phyloP scores from a whole-genome alignment of 164 flowering plant species.

The Chimonanthus praecox region DNA sequence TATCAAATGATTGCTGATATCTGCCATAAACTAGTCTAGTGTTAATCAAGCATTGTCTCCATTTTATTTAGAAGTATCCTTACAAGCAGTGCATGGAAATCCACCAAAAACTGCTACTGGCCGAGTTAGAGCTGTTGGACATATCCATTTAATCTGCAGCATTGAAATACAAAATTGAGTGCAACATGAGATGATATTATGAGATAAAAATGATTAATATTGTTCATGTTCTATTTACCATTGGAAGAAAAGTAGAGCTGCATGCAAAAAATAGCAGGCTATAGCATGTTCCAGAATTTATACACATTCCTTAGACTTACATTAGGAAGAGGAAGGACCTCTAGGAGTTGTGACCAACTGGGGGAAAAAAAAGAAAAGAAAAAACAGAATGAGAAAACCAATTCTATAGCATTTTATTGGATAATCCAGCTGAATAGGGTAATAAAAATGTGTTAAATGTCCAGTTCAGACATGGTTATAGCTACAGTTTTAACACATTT shows the following conservation, averaged over 20 bases:
- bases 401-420: neutral
- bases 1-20: neutral
- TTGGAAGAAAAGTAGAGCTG: neutral
- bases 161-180: neutral
- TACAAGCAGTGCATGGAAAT: conserved; percentile 69
- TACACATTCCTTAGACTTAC: conserved; percentile 34
- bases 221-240: neutral
- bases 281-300: conserved; percentile 1
- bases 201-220: neutral
- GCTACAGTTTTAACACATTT: neutral
- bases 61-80: conserved; percentile 19
- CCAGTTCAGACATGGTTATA: neutral
- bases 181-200: neutral
- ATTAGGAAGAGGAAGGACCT: conserved; percentile 65
- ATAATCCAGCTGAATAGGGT: neutral
- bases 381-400: neutral
- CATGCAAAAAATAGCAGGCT: conserved; percentile 1
- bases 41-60: neutral
- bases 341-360: conserved; percentile 81
- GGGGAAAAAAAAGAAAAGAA: conserved; percentile 16
- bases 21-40: conserved; percentile 1
- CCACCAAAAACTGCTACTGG: conserved; percentile 57
- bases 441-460: neutral
- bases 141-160: conserved; percentile 59
- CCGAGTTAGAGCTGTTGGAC: conserved; percentile 62